Conservation (phyloP, 2,329 filamentous ascomycete genomes). For the Fusarium scirpi region DNA sequence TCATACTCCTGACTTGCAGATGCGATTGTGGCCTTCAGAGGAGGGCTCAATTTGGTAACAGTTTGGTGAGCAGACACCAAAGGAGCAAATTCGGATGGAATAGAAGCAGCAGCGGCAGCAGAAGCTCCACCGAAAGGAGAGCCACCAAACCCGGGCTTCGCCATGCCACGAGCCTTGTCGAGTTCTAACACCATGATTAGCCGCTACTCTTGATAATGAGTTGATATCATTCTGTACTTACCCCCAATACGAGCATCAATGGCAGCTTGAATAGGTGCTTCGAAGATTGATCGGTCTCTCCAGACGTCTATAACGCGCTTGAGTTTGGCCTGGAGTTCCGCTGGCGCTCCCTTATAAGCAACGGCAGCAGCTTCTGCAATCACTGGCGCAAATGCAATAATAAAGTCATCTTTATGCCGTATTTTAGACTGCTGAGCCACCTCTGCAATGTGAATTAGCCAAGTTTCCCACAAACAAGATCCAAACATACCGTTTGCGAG, state of each 20-base stretch:
- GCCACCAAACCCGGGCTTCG: conserved; percentile 64
- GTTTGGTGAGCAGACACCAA: conserved; percentile 80
- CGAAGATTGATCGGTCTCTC: conserved; percentile 88
- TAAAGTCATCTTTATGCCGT: conserved; percentile 90
- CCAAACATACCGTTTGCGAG: conserved; percentile 84
- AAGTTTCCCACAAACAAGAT: neutral
- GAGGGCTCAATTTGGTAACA: conserved; percentile 77
- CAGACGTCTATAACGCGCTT: conserved; percentile 93
- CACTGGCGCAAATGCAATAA: conserved; percentile 89
- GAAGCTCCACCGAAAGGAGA: conserved; percentile 72
- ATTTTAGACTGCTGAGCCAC: conserved; percentile 97
- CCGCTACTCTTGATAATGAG: neutral
- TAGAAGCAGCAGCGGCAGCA: conserved; percentile 63
- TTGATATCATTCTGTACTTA: conserved; percentile 50
- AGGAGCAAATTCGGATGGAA: conserved; percentile 81
- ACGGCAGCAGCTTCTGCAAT: conserved; percentile 89
- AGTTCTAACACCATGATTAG: conserved; percentile 62
- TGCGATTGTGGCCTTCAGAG: conserved; percentile 74
- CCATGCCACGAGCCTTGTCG: conserved; percentile 68
- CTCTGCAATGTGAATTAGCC: conserved; percentile 66
- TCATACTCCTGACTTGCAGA: conserved; percentile 85
- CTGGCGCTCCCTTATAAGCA: conserved; percentile 90
- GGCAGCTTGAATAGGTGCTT: conserved; percentile 79
- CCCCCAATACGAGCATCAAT: conserved; percentile 85
- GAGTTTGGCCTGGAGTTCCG: conserved; percentile 89